Evolutionary conservation across 768 basidiomycete species (phyloP).

Genomic region (Sarcodon sp.): DNA sequence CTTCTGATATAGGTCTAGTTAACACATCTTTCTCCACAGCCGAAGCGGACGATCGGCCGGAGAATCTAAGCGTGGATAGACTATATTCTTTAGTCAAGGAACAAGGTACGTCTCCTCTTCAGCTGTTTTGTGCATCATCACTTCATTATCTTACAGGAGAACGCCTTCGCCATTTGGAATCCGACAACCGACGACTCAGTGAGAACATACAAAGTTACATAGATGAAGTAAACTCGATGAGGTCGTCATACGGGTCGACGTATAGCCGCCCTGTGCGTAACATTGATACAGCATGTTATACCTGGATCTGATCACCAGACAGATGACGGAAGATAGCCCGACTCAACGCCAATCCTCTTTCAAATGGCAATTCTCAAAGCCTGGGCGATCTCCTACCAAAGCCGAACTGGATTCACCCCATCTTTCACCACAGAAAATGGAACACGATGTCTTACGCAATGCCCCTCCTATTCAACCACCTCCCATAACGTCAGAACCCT

Average conservation of each 20-base stretch:
- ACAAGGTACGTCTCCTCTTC: constrained; percentile 39
- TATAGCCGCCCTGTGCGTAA: constrained; percentile 1
- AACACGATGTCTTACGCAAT: constrained; percentile 41
- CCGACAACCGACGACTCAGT: constrained; percentile 64
- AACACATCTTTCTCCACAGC: constrained; percentile 21
- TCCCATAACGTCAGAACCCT: constrained; percentile 1
- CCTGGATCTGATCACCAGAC: constrained; percentile 10
- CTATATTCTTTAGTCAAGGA: constrained; percentile 56
- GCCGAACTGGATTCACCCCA: constrained; percentile 65
- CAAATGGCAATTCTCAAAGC: constrained; percentile 78
- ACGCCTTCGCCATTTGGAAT: constrained; percentile 57
- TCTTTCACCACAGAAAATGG: constrained; percentile 64
- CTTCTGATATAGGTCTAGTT: background rate
- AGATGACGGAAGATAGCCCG: constrained; percentile 24
- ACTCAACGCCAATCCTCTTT: constrained; percentile 70
- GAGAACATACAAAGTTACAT: constrained; percentile 47
- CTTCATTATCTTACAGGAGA: constrained; percentile 31
- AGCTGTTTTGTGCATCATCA: background rate
- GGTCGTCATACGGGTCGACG: constrained; percentile 8
- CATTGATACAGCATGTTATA: constrained; percentile 14
- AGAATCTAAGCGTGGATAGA: constrained; percentile 48
- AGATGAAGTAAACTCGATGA: constrained; percentile 46
- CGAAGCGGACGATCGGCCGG: constrained; percentile 41
- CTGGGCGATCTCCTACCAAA: constrained; percentile 73
- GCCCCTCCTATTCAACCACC: constrained; percentile 1